Base-by-base conservation (phyloP, 805 yeast genomes). In the Metschnikowia matae region DNA sequence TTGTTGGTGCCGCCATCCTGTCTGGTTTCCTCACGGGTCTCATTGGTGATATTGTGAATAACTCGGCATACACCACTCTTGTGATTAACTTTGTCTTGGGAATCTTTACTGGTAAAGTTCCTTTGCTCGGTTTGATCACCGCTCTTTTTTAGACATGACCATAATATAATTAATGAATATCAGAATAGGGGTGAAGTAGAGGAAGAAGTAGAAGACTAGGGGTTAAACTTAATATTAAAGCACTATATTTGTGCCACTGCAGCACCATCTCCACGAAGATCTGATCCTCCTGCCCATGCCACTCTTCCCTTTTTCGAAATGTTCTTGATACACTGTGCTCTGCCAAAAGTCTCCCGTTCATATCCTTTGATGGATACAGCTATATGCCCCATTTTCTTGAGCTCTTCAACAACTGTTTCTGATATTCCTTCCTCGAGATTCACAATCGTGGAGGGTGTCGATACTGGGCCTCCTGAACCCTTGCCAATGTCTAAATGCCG, bases 191-290 rank as follows among this genome's bases (percentile, higher is more conserved):
- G 11, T 8, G 29, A 8, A 3, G 29, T 26, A 26, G 29, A 26
- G 10, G 11, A 8, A 3, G 10, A 8, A 3, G 29, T 26, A 26
- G 29, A 26, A 26, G 11, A 8, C 3, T 3, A 8, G 29, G 29
- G 10, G 29, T 10, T 23, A 23, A 8, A 8, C 15, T 7, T 29
- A 36, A 44, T 43, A 43, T 38, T 34, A 40, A 11, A 23, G 3
- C 1, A 14, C 35, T 58, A 75, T 17, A 75, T 50, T 49, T 73
- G 68, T 4, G 89, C 83, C 14, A 78, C 78, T 10, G 92, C 84
- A 2, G 86, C 85, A 6, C 95, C 95, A 64, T 87, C 96, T n/a
- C 91, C 95, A 48, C 96, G 74, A n/a, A 74, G 77, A 57, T 87
- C 96, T 48, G 87, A 80, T 1, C 95, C 96, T 10, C 81, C 95